Evolutionary conservation across 805 yeast genomes (phyloP).

Genomic region (Kodamaea fukazawae): DNA sequence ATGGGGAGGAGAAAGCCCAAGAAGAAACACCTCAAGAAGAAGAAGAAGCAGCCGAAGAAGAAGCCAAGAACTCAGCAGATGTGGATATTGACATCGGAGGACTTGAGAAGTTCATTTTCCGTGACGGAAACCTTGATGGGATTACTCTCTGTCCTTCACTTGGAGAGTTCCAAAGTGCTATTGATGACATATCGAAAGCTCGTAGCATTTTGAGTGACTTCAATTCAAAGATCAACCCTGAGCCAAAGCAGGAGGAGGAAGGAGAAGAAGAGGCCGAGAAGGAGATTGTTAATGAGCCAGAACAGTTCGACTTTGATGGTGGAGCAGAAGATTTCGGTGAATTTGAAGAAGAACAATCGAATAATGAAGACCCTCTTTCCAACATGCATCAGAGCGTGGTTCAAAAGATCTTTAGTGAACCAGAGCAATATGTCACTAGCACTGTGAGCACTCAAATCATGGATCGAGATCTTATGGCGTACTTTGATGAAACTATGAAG

Average conservation of each 20-base stretch:
- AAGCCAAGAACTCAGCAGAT: slow-evolving; percentile 10
- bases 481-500: slow-evolving; percentile 71
- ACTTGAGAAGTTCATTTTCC: slow-evolving; percentile 22
- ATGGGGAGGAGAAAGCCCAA: slow-evolving; percentile 15
- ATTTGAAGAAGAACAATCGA: slow-evolving; percentile 8
- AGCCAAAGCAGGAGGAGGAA: slow-evolving; percentile 24
- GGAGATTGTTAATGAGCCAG: slow-evolving; percentile 3
- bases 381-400: slow-evolving; percentile 15
- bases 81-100: slow-evolving; percentile 17
- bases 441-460: slow-evolving; percentile 27
- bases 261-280: slow-evolving; percentile 18
- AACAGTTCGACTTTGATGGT: slow-evolving; percentile 16
- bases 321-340: slow-evolving; percentile 19
- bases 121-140: slow-evolving; percentile 19
- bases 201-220: slow-evolving; percentile 41
- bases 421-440: slow-evolving; percentile 16
- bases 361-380: slow-evolving; percentile 8
- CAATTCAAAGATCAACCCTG: slow-evolving; percentile 32
- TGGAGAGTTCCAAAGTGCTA: slow-evolving; percentile 53
- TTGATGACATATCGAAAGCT: slow-evolving; percentile 54
- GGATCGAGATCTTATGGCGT: slow-evolving; percentile 69
- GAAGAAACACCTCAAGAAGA: slow-evolving; percentile 8
- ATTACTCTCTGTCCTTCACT: slow-evolving; percentile 69
- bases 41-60: slow-evolving; percentile 10
- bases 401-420: slow-evolving; percentile 13